Evolutionary conservation across 352 stramenopile species (phyloP), one percentile per base, ranked within the genome.

Genomic region (Pythium brassicae): DNA sequence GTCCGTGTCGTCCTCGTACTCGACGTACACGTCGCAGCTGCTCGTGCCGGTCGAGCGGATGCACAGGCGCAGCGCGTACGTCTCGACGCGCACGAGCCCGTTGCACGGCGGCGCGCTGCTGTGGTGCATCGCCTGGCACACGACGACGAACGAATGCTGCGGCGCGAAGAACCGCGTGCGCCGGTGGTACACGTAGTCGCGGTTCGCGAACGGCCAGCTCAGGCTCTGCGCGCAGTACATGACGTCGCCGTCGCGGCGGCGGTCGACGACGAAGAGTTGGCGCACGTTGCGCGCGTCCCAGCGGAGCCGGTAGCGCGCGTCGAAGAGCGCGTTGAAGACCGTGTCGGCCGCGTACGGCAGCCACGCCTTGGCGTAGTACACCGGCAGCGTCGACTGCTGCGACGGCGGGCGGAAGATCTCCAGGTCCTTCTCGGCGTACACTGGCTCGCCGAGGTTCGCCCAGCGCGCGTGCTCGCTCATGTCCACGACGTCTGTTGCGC

Each of bases 1-100:
- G 55, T 87, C 79, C 8, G 80, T 89, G 37, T 93, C 83, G 55
- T 90, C 83, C 47, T 86, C 76, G 54, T 91, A 93, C 59, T 90
- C 78, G 20, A 86, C 60, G 62, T 83, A 79, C 40, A 91, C 73
- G 39, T 88, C 78, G 55, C 83, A 93, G 35, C 72, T 72, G 53
- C 73, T 76, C 42, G 71, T 76, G 1, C 71, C 74, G 1, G 83
- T 68, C 15, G 66, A 75, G 4, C 80, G 80, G 39, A 93, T 81
- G 32, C 74, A 85, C 35, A 93, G 53, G 1, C 77, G 71, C 53
- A 87, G 51, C 10, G 63, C 60, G 43, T 75, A 89, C 2, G 74
- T 87, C 53, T 92, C 79, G 2, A 93, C 80, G 14, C 83, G 70
- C n/a, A 87, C 68, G 8, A 72, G 62, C 5, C 59, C 66, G 12